Base-by-base conservation (phyloP, 441 rosid species). In the Gossypium schwendimanii region DNA sequence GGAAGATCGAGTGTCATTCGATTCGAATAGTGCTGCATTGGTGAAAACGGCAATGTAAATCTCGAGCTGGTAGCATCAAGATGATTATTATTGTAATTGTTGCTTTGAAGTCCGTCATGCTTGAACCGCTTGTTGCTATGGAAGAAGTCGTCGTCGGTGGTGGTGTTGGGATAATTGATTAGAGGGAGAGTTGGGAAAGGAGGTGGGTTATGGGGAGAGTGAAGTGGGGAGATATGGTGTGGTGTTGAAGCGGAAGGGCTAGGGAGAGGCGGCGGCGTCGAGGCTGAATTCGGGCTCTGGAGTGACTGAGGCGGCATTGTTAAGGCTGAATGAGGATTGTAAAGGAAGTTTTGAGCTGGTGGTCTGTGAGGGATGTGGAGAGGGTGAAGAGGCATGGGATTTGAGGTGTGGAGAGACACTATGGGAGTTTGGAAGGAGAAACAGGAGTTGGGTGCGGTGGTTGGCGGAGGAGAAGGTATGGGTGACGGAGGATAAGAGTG, bases 141-240 rank as follows among this genome's bases (percentile, higher is more conserved):
- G 73, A 79, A 67, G 77, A 82, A 81, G 77, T 79, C 33, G 24
- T 49, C 24, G 1, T 44, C 36, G 65, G 63, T 24, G 33, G 7
- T 41, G 49, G 74, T 41, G 41, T 6, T 67, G 0, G 79, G 64
- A 15, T 53, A 8, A 6, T 53, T 20, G 9, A 54, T 18, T 11
- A 83, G 88, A 61, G 88, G 82, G 58, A 89, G 86, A 55, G 89
- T 85, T 0, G 84, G 74, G 70, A 74, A 82, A 20, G 69, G 9
- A 49, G 55, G 77, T 9, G 11, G 31, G 28, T 76, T 61, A 73
- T 68, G 79, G 71, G 85, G 81, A 8, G 86, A 78, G 73, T 79
- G 67, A 75, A 81, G 73, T 62, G 91, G 84, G n/a, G 87, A 80
- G 26, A 82, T 69, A 58, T 78, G 33, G 49, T 70, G 78, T 17